Evolutionary conservation across 192 early-diverging fungal species (phyloP).

Genomic region (Thamnidium elegans): DNA sequence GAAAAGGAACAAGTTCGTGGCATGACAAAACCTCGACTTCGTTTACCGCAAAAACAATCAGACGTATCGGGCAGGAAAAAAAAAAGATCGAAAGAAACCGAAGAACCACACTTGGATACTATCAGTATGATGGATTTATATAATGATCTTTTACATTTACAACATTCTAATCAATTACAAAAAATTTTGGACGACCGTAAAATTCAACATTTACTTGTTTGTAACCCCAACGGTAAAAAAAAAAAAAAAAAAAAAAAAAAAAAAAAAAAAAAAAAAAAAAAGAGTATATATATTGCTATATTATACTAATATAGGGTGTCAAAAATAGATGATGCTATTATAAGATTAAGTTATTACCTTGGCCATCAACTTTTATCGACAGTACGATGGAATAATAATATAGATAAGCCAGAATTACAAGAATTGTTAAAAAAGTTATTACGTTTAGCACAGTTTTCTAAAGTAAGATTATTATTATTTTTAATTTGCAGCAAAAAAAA

Average conservation of each 20-base stretch:
- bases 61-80: too few species aligned
- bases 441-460: constrained; percentile 41
- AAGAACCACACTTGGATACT: too few species aligned
- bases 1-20: constrained; percentile 22
- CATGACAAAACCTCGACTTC: constrained; percentile 41
- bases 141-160: constrained; percentile 42
- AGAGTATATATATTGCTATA: too few species aligned
- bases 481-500: background rate
- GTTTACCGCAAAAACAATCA: too few species aligned
- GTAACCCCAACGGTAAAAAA: constrained; percentile 33
- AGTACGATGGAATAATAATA: constrained; percentile 42
- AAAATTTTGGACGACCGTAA: constrained; percentile 44
- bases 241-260: too few species aligned
- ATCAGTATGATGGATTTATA: constrained; percentile 34
- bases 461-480: constrained; percentile 35
- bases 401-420: constrained; percentile 22
- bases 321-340: background rate
- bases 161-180: constrained; percentile 46
- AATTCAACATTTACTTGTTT: constrained; percentile 50
- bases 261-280: too few species aligned
- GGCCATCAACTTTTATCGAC: constrained; percentile 43
- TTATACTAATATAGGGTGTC: too few species aligned
- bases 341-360: constrained; percentile 27
- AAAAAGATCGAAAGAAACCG: too few species aligned
- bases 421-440: constrained; percentile 38